Evolutionary conservation across 2,329 filamentous ascomycete species (phyloP).

Genomic region (Trichoderma cornu-damae): DNA sequence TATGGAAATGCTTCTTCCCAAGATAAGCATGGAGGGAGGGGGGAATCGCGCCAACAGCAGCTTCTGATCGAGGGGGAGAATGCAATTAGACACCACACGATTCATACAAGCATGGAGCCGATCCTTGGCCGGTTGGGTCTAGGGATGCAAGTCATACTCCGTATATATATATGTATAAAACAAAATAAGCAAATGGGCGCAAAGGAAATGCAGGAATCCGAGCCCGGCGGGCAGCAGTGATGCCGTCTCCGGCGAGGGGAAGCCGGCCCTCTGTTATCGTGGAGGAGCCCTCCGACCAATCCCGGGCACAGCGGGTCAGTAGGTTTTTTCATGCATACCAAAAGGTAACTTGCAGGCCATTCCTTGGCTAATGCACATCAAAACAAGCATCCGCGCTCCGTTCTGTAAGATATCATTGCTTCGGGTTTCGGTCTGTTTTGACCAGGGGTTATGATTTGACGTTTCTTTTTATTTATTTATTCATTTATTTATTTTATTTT

Average conservation of each 20-base stretch:
- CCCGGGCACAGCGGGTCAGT: constrained; percentile 7
- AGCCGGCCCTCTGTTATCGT: constrained; percentile 8
- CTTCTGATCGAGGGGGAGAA: constrained; percentile 8
- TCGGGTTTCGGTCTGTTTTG: neutral
- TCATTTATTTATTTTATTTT: too few relatives aligned
- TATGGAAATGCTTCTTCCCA: neutral
- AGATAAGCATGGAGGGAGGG: constrained; percentile 4
- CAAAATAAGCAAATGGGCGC: too few relatives aligned
- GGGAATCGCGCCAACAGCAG: neutral
- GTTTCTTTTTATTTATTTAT: too few relatives aligned
- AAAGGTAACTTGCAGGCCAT: constrained; percentile 16
- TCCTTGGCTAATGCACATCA: constrained; percentile 12
- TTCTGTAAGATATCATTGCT: neutral
- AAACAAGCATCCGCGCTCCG: constrained; percentile 1
- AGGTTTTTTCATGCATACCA: constrained; percentile 10
- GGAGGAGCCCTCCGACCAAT: constrained; percentile 10
- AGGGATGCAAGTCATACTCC: constrained; percentile 2
- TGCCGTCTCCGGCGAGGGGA: constrained; percentile 2
- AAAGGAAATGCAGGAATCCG: constrained; percentile 6
- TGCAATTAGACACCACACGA: constrained; percentile 3
- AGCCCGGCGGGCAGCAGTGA: neutral
- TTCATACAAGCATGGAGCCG: neutral
- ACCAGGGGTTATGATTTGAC: neutral
- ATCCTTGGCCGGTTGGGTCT: neutral
- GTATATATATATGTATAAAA: too few relatives aligned